Evolutionary conservation across 1,139 yeast species (phyloP).

Genomic region (Sugiyamaella grinbergsii): DNA sequence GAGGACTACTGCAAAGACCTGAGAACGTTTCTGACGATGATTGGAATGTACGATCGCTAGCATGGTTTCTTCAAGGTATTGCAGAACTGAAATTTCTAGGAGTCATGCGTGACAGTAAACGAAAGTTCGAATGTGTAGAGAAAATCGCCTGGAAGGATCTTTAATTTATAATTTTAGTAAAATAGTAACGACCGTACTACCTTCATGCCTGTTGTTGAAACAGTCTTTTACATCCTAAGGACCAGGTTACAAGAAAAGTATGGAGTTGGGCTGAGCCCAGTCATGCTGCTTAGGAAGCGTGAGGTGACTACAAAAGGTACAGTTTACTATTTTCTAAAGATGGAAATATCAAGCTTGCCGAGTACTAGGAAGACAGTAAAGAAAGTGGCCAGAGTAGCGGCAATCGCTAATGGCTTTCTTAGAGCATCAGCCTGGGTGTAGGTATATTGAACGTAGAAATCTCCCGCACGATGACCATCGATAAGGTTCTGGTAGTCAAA

Average conservation of each 20-base stretch:
- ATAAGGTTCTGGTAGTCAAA: slow-evolving; percentile 63
- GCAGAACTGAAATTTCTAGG: slow-evolving; percentile 59
- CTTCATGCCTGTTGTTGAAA: no score
- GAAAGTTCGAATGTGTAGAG: slow-evolving; percentile 56
- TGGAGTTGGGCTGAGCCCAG: not conserved
- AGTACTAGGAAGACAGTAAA: slow-evolving; percentile 60
- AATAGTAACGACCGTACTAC: no score
- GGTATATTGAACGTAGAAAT: slow-evolving; percentile 61
- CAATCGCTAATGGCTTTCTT: slow-evolving; percentile 67
- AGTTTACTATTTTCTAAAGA: slow-evolving; percentile 24
- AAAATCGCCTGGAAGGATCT: slow-evolving; percentile 63
- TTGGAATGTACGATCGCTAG: slow-evolving; percentile 57
- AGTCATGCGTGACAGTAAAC: slow-evolving; percentile 51
- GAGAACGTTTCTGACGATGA: slow-evolving; percentile 38
- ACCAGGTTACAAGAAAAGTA: no score
- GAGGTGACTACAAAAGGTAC: not conserved
- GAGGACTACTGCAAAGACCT: slow-evolving; percentile 52
- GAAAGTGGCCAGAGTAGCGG: slow-evolving; percentile 64
- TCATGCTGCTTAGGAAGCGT: not conserved
- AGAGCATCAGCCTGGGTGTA: slow-evolving; percentile 57
- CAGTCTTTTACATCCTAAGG: no score
- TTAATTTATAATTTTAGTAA: slow-evolving; percentile 32
- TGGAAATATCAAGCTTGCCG: slow-evolving; percentile 45
- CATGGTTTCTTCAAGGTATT: slow-evolving; percentile 61
- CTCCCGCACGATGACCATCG: slow-evolving; percentile 65